phyloP scores from a whole-genome alignment of 2,329 filamentous ascomycete species.

The Metarhizium anisopliae region DNA sequence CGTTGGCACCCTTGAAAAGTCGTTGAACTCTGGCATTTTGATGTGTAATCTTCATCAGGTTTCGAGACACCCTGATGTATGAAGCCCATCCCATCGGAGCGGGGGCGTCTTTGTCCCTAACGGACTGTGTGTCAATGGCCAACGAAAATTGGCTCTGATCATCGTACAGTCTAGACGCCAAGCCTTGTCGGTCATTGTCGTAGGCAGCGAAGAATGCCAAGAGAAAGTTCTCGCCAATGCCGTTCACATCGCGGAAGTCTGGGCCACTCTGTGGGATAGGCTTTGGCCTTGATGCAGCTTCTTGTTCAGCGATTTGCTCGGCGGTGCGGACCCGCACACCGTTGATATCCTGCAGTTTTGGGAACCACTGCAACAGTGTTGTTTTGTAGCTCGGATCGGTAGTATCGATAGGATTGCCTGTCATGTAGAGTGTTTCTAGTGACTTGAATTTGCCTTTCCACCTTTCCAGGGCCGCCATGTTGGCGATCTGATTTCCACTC shows the following conservation, averaged over 20 bases:
- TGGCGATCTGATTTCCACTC: slow-evolving; percentile 70
- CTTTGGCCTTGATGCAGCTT: slow-evolving; percentile 40
- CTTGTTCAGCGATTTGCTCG: slow-evolving; percentile 53
- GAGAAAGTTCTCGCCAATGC: slow-evolving; percentile 69
- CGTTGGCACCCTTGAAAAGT: slow-evolving; percentile 52
- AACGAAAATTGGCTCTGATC: slow-evolving; percentile 66
- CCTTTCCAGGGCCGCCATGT: slow-evolving; percentile 55
- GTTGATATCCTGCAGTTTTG: slow-evolving; percentile 70
- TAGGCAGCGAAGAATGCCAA: slow-evolving; percentile 65
- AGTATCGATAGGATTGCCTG: slow-evolving; percentile 64
- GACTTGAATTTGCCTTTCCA: slow-evolving; percentile 75
- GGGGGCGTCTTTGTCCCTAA: slow-evolving; percentile 35
- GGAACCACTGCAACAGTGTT: slow-evolving; percentile 74
- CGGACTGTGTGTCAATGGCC: slow-evolving; percentile 55
- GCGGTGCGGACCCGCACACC: slow-evolving; percentile 63
- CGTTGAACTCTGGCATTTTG: slow-evolving; percentile 53
- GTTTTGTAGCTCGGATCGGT: slow-evolving; percentile 51
- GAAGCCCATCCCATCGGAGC: slow-evolving; percentile 54
- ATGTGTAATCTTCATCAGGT: slow-evolving; percentile 61
- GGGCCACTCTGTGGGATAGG: slow-evolving; percentile 54
- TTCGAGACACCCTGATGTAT: slow-evolving; percentile 72
- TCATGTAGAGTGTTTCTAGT: slow-evolving; percentile 73
- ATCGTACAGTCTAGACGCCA: slow-evolving; percentile 66
- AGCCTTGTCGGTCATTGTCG: slow-evolving; percentile 58
- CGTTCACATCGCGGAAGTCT: slow-evolving; percentile 64